Evolutionary conservation across 2,329 filamentous ascomycete genomes (phyloP), one percentile per base, ranked within the genome.

Genomic region (Stagonosporopsis chrysanthemi): DNA sequence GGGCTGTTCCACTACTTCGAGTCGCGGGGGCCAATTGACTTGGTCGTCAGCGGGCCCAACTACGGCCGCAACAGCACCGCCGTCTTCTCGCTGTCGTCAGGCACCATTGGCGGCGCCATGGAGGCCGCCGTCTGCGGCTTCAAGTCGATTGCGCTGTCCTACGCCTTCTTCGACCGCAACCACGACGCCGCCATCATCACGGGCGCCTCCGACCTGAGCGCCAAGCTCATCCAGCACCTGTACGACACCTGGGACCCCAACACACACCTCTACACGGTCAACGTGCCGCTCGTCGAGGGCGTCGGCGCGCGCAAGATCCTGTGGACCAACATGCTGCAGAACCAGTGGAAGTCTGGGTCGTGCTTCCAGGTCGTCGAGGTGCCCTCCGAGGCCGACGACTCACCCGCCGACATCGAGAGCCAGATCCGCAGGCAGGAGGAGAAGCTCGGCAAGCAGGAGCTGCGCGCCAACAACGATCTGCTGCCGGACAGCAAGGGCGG

Each of bases 281-380:
- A 98, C 72, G 89, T 98, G 8, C 94, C 95, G 19, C 81, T 98
- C 11, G 83, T 95, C 14, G 88, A 90, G 58, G 89, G 87, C 6
- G 86, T 97, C 1, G 88, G 88, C 65, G 74, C 80, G 17, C 83
- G 84, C 51, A 92, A 90, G 78, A 87, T 93, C 4, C 70, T 95
- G n/a, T 97, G 88, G 79, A 94, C 95, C 2, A 81, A 86, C 60
- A 90, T 97, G 84, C 79, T 98, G 69, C 91, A 97, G 78, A 99
- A 98, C 75, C 88, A 89, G 71, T 99, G 95, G 95, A 82, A 81
- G 19, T 83, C 84, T n/a, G 91, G 90, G 3, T 90, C 90, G 55
- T 97, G 92, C 72, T 98, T 97, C 76, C 84, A 92, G 67, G 92
- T 92, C 72, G 83, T 94, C 28, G 88, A 90, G 47, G 85, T 88